A percentile compares a stretch with the other conserved stretches of the same genome.
These are phyloP conservation scores for Euphorbia lathyris DNA, from an alignment of 345 rosid genomes.

Conservation along the genomic window DNA sequence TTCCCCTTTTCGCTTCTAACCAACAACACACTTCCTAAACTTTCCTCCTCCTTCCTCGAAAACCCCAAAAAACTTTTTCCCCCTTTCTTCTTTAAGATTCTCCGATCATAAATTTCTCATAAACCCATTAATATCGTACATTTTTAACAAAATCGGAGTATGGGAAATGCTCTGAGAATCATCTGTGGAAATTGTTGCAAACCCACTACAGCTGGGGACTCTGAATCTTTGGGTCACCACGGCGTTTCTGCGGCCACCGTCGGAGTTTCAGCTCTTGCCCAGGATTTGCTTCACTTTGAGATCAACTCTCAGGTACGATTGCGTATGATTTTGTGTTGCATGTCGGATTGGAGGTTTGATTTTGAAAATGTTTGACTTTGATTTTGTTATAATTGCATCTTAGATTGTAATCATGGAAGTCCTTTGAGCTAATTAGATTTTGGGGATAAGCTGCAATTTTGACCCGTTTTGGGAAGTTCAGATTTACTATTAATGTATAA, in stretches of 20 bases:
- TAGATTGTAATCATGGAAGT: background rate
- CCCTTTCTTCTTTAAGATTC: background rate
- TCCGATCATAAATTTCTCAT: slow-evolving; percentile 2
- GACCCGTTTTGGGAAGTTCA: too few species aligned
- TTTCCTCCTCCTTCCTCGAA: background rate
- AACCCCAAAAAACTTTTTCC: background rate
- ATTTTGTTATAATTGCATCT: background rate
- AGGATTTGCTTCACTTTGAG: slow-evolving; percentile 68
- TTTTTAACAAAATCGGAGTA: background rate
- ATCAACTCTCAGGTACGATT: slow-evolving; percentile 63
- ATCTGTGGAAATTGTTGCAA: slow-evolving; percentile 44
- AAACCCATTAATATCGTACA: background rate
- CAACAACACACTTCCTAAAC: too few species aligned
- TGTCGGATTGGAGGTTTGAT: background rate
- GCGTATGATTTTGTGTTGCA: background rate
- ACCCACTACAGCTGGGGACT: slow-evolving; percentile 40
- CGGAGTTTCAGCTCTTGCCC: slow-evolving; percentile 79
- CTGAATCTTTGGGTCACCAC: slow-evolving; percentile 37
- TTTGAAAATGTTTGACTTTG: background rate
- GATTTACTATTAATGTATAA: too few species aligned
- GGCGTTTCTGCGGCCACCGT: slow-evolving; percentile 53
- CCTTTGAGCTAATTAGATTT: slow-evolving; percentile 3
- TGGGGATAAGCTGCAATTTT: too few species aligned
- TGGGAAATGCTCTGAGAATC: slow-evolving; percentile 37
- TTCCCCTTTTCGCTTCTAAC: background rate